Conservation (phyloP, 2,329 filamentous ascomycete species). For the Ceratocystiopsis sp. region DNA sequence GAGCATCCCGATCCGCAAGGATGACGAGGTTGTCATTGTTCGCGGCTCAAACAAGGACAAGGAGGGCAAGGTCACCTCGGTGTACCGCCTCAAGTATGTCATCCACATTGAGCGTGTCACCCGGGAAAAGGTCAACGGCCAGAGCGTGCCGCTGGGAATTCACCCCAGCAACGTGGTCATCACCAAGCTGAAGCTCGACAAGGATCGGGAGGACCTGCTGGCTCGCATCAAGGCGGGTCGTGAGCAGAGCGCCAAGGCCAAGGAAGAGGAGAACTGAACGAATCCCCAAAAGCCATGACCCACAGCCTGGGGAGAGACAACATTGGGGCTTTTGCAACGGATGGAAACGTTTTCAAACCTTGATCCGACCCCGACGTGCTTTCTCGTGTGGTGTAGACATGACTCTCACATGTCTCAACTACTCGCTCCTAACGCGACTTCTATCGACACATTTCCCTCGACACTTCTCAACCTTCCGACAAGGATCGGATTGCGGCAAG, state of each 20-base stretch:
- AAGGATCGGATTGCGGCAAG: background rate
- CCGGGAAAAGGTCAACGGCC: conserved; percentile 94
- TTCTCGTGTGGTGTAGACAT: too few relatives aligned
- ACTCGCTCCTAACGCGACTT: too few relatives aligned
- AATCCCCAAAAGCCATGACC: too few relatives aligned
- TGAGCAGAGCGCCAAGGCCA: conserved; percentile 57
- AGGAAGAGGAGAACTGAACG: conserved; percentile 38
- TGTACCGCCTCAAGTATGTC: conserved; percentile 97
- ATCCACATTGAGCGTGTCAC: conserved; percentile 94
- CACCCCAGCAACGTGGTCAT: conserved; percentile 95
- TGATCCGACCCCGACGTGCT: too few relatives aligned
- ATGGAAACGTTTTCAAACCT: too few relatives aligned
- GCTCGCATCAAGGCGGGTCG: conserved; percentile 70
- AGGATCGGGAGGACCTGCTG: conserved; percentile 79
- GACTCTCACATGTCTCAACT: too few relatives aligned
- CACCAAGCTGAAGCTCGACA: conserved; percentile 97
- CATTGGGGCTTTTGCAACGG: too few relatives aligned
- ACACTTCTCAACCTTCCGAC: background rate
- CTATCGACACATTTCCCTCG: background rate
- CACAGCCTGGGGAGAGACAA: too few relatives aligned
- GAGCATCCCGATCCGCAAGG: conserved; percentile 93
- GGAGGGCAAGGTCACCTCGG: conserved; percentile 93
- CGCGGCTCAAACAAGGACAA: conserved; percentile 93
- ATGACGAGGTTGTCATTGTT: conserved; percentile 85
- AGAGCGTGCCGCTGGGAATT: conserved; percentile 86